phyloP scores from a whole-genome alignment of 1,284 basidiomycete genomes.

The Papiliotrema fonsecae region DNA sequence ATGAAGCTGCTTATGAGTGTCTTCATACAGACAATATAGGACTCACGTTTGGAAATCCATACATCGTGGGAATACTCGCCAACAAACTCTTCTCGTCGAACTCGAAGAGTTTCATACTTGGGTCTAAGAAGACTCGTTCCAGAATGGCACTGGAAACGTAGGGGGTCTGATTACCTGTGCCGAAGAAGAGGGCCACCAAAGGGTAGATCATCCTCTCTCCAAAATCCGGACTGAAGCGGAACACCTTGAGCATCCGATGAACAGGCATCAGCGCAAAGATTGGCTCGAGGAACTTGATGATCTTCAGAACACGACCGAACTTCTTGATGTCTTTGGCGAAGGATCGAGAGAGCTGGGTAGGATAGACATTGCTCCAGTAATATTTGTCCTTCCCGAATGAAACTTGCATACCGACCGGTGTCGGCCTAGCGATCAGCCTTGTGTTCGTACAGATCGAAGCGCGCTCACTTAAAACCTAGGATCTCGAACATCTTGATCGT shows the following conservation, averaged over 20 bases:
- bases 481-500: slow-evolving; percentile 9
- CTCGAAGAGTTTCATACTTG: slow-evolving; percentile 7
- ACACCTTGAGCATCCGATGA: not conserved
- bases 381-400: slow-evolving; percentile 9
- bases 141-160: slow-evolving; percentile 6
- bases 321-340: slow-evolving; percentile 10
- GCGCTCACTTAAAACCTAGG: slow-evolving; percentile 5
- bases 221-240: slow-evolving; percentile 3
- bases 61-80: slow-evolving; percentile 5
- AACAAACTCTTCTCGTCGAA: slow-evolving; percentile 7
- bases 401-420: slow-evolving; percentile 8
- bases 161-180: slow-evolving; percentile 5
- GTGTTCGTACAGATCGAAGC: not conserved
- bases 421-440: not conserved
- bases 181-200: slow-evolving; percentile 4
- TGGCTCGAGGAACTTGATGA: slow-evolving; percentile 7
- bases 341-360: slow-evolving; percentile 4
- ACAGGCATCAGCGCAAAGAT: slow-evolving; percentile 9
- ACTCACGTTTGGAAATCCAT: slow-evolving; percentile 4
- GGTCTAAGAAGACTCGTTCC: slow-evolving; percentile 6
- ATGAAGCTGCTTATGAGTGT: slow-evolving; percentile 4
- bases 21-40: not conserved
- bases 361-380: slow-evolving; percentile 10
- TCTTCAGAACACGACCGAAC: slow-evolving; percentile 8
- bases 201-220: slow-evolving; percentile 7